Percentiles rank a stretch among this genome's conserved stretches.
phyloP scores from a whole-genome alignment of 129 eudicot genomes.

The Logfia minima region DNA sequence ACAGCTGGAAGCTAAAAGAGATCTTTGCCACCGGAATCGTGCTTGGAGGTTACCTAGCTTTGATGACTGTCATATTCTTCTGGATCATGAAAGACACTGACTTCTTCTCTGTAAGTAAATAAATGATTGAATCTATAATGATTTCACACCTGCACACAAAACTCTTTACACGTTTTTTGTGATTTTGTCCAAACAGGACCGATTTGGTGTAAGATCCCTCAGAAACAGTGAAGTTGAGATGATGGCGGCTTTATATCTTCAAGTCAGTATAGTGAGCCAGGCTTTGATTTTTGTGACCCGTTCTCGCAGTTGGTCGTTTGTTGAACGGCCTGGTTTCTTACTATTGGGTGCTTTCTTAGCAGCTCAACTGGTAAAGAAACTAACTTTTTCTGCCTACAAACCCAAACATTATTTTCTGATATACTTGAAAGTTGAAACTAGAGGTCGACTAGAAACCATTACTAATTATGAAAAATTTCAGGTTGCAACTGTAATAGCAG shows the following conservation, averaged over 20 bases:
- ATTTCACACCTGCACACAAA: not conserved
- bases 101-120: slow-evolving; percentile 69
- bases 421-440: too few relatives aligned
- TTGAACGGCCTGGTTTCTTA: slow-evolving; percentile 90
- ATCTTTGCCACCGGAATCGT: slow-evolving; percentile 95
- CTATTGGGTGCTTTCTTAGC: slow-evolving; percentile 62
- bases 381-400: not conserved
- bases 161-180: not conserved
- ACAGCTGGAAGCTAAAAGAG: slow-evolving; percentile 96
- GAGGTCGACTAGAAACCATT: not conserved
- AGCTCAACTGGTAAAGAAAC: slow-evolving; percentile 83
- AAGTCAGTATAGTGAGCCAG: slow-evolving; percentile 94
- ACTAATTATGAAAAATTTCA: slow-evolving; percentile 19
- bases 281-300: slow-evolving; percentile 94
- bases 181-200: slow-evolving; percentile 44
- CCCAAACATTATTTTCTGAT: not conserved
- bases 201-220: slow-evolving; percentile 61
- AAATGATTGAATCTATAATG: not conserved
- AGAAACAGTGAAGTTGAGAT: slow-evolving; percentile 57
- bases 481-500: slow-evolving; percentile 93
- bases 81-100: slow-evolving; percentile 79
- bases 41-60: slow-evolving; percentile 85
- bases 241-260: slow-evolving; percentile 97
- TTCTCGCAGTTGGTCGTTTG: slow-evolving; percentile 86
- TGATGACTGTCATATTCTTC: slow-evolving; percentile 96